These are phyloP conservation scores for Yamadazyma phyllophila DNA, from an alignment of 805 yeast species.

Conservation along the genomic window DNA sequence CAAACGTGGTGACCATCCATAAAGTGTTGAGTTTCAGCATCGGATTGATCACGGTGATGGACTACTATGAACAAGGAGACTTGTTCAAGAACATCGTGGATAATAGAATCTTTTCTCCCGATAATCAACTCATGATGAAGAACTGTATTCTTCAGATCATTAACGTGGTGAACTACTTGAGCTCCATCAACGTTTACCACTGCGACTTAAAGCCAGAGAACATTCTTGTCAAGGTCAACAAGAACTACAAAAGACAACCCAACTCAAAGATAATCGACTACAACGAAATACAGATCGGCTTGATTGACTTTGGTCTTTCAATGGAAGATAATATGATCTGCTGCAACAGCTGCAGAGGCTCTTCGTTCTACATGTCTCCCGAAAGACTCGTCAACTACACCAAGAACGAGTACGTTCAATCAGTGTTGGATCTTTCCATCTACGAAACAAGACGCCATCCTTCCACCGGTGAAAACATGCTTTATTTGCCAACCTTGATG, in stretches of 20 bases:
- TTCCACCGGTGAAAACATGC: conserved; percentile 9
- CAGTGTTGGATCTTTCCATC: conserved; percentile 30
- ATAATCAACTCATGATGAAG: conserved; percentile 45
- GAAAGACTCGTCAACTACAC: conserved; percentile 60
- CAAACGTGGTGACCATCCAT: conserved; percentile 73
- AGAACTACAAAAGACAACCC: conserved; percentile 21
- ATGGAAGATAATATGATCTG: conserved; percentile 56
- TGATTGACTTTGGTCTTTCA: conserved; percentile 91
- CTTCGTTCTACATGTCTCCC: conserved; percentile 91
- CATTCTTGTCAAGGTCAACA: conserved; percentile 36
- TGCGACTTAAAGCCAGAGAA: conserved; percentile 50
- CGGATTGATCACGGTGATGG: conserved; percentile 75
- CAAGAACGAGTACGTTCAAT: conserved; percentile 25
- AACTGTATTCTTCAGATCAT: conserved; percentile 41
- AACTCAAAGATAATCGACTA: conserved; percentile 25
- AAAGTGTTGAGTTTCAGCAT: conserved; percentile 62
- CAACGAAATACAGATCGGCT: conserved; percentile 53
- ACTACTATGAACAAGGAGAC: conserved; percentile 82
- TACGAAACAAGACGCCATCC: conserved; percentile 17
- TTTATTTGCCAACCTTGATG: conserved; percentile 59
- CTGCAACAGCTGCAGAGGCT: conserved; percentile 78
- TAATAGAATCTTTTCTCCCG: conserved; percentile 51
- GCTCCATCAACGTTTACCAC: conserved; percentile 32
- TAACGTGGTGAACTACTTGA: conserved; percentile 35
- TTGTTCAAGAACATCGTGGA: conserved; percentile 84